Evolutionary conservation across 2,329 filamentous ascomycete species (phyloP).

Genomic region (Penicillium sp.): DNA sequence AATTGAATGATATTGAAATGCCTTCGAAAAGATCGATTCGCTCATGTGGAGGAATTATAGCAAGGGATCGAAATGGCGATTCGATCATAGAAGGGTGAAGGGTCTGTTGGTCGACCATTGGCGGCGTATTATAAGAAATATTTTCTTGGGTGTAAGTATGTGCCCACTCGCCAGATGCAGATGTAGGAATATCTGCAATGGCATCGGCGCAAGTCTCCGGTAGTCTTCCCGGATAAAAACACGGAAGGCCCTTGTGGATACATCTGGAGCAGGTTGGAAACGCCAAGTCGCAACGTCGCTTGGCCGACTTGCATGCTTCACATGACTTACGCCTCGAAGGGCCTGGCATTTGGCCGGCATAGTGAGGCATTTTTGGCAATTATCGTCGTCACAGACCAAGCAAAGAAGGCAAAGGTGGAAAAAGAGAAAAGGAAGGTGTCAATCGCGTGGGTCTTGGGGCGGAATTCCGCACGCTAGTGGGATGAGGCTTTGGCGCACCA

Average conservation of each 20-base stretch:
- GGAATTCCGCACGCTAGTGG: slow-evolving; percentile 20
- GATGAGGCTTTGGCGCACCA: slow-evolving; percentile 6
- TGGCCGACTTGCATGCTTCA: slow-evolving; percentile 57
- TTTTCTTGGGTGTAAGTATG: not conserved
- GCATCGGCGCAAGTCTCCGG: slow-evolving; percentile 8
- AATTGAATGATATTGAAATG: not conserved
- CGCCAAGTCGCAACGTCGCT: slow-evolving; percentile 58
- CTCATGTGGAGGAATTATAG: not conserved
- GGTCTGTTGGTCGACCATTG: not conserved
- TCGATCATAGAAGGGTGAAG: not conserved
- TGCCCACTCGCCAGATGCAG: not conserved
- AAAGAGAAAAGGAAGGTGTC: slow-evolving; percentile 26
- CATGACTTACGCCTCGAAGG: slow-evolving; percentile 56
- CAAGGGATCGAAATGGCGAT: not conserved
- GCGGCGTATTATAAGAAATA: not conserved
- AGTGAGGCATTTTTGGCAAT: not conserved
- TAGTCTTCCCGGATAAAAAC: slow-evolving; percentile 46
- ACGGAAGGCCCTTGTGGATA: slow-evolving; percentile 49
- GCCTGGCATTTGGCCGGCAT: slow-evolving; percentile 29
- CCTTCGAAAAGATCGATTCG: not conserved
- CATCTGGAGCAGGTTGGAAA: slow-evolving; percentile 57
- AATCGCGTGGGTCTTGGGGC: slow-evolving; percentile 9
- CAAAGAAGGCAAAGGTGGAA: slow-evolving; percentile 14
- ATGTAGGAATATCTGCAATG: not conserved
- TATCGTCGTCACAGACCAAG: not conserved